Base-by-base conservation (phyloP, 495 filamentous ascomycete species). In the Penicillium daleae region DNA sequence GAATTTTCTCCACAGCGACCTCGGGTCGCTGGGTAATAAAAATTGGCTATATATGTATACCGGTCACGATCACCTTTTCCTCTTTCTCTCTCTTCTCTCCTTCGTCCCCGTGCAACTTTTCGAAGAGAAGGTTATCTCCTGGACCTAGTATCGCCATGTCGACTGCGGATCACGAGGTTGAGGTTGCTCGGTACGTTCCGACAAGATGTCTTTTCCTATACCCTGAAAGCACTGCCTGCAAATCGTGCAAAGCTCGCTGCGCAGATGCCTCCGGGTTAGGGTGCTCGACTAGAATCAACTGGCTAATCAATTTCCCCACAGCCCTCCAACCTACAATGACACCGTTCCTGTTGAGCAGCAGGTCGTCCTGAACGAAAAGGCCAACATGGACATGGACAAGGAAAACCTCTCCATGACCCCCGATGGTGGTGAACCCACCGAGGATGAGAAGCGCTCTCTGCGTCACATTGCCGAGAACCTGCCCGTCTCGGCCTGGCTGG, bases 391-490 rank as follows among this genome's bases (percentile, higher is more conserved):
- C 22, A 56, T 71, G 31, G 68, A 71, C 40, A 77, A 81, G 64
- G 78, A 79, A 59, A 68, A 70, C 29, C 53, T 66, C 15, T 17
- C 62, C 24, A 48, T 53, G 22, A 79, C 80, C 7, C 66, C 75
- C 9, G 81, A 85, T 66, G 80, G 80, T 26, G 78, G 79, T 26
- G 82, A 84, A 61, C 84, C 85, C 24, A 87, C 74, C n/a, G 80
- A 83, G 5, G 68, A 81, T 13, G 86, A 89, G 69, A 78, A 75
- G 67, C 69, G 62, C 10, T 74, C 74, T 7, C 71, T 88, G 21
- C 80, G 82, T 32, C 79, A 82, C 54, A 71, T 89, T 26, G 74
- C 85, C 4, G 85, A 86, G 66, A 82, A 82, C 64, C 65, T 89
- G 35, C 85, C 86, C 9, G 33, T 76, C 62, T 81, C 81, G 6